Percentiles rank a stretch among this genome's conserved stretches.
Evolutionary conservation across 2,329 filamentous ascomycete species (phyloP).

Genomic region (Pyrenophora seminiperda): DNA sequence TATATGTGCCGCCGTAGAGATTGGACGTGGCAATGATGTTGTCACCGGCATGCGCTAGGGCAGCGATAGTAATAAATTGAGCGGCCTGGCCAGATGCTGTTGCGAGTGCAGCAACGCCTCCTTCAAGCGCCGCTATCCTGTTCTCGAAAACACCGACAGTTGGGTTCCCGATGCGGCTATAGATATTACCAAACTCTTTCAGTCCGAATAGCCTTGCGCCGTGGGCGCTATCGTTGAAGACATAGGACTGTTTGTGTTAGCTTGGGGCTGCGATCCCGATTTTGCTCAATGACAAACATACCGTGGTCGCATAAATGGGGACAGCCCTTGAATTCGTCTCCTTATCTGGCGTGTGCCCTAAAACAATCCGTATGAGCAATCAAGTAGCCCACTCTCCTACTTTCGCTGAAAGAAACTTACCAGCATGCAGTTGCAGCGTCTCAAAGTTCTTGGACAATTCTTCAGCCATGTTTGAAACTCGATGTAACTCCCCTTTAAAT

Average conservation of each 20-base stretch:
- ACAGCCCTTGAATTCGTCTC: slow-evolving; percentile 87
- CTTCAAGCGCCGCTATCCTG: slow-evolving; percentile 92
- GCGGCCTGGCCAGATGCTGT: slow-evolving; percentile 86
- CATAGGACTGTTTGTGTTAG: slow-evolving; percentile 68
- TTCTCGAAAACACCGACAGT: slow-evolving; percentile 97
- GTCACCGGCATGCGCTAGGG: slow-evolving; percentile 85
- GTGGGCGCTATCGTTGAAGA: slow-evolving; percentile 95
- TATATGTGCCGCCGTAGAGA: slow-evolving; percentile 91
- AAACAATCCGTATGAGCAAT: slow-evolving; percentile 4
- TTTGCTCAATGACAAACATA: slow-evolving; percentile 36
- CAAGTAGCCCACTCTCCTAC: not conserved
- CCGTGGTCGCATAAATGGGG: slow-evolving; percentile 93
- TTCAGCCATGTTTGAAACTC: slow-evolving; percentile 39
- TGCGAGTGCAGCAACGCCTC: slow-evolving; percentile 84
- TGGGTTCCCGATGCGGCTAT: slow-evolving; percentile 81
- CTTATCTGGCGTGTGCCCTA: slow-evolving; percentile 78
- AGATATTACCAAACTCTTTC: slow-evolving; percentile 97
- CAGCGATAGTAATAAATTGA: slow-evolving; percentile 86
- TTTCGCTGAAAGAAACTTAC: slow-evolving; percentile 31
- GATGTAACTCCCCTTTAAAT: not conserved
- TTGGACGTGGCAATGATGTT: slow-evolving; percentile 92
- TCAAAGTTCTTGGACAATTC: slow-evolving; percentile 54
- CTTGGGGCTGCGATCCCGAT: not conserved
- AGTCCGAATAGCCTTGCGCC: slow-evolving; percentile 94
- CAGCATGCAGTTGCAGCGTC: slow-evolving; percentile 58